These are phyloP conservation scores for Puccinia triticina DNA, from an alignment of 1,284 basidiomycete genomes.

Conservation along the genomic window DNA sequence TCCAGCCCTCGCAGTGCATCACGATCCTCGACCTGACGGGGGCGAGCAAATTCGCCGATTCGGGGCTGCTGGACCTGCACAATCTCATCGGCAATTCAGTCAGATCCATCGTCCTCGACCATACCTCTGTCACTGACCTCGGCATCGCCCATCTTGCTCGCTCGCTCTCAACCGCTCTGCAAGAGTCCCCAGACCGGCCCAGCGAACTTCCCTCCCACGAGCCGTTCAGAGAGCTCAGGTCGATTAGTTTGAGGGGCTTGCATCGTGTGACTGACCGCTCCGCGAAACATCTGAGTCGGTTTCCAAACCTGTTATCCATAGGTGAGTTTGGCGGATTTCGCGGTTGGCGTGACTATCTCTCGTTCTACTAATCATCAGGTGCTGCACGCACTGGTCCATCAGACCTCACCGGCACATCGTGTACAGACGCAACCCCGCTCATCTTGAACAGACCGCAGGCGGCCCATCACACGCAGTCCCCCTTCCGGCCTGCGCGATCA, in stretches of 20 bases:
- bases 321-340: not conserved
- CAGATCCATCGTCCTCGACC: slow-evolving; percentile 5
- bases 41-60: not conserved
- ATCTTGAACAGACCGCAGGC: not conserved
- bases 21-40: not conserved
- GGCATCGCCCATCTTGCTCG: slow-evolving; percentile 6
- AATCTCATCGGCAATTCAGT: not conserved
- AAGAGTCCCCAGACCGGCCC: not conserved
- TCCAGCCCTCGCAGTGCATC: not conserved
- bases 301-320: slow-evolving; percentile 13
- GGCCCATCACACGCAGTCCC: not conserved
- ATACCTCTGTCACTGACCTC: slow-evolving; percentile 5
- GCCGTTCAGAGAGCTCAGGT: not conserved
- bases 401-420: slow-evolving; percentile 14
- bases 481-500: not conserved
- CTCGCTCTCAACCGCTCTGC: not conserved
- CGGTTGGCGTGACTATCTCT: not conserved
- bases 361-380: not conserved
- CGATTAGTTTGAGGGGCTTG: slow-evolving; percentile 11
- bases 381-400: not conserved
- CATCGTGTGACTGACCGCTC: not conserved
- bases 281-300: not conserved
- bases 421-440: not conserved
- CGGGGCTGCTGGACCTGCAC: not conserved
- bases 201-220: not conserved